Evolutionary conservation across 805 yeast genomes (phyloP), one percentile per base, ranked within the genome.

Genomic region (Pichia paraexigua): DNA sequence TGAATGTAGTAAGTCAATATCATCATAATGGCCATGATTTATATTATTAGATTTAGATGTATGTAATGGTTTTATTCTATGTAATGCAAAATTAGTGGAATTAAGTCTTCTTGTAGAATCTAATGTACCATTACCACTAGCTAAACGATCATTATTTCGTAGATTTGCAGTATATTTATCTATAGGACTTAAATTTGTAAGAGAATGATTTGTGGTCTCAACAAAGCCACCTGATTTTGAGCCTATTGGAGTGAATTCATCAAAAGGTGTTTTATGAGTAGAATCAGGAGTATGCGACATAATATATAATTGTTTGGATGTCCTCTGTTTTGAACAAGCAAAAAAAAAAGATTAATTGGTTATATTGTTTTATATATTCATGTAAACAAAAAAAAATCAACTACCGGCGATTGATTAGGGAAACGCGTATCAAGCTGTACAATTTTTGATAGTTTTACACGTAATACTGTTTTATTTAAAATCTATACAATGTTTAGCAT

Each of bases 181-280:
- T 6, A 44, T 28, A 15, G 53, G 53, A 28, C 49, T 50, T 24
- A 46, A 8, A 17, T 50, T 50, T 25, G 53, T 35, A 11, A 39
- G 15, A 27, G 53, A 30, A n/a, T 39, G 47, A 7, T 35, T 35
- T 22, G 41, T 27, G 11, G 28, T 43, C 25, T 37, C 43, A 18
- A 27, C 9, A 10, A n/a, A 20, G 7, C 44, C 45, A 18, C 43
- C 47, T 2, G 48, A 44, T 41, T 47, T 48, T 2, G 56, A 51
- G 2, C 58, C 58, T 11, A 55, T 51, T 5, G 58, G 58, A 7
- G 58, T 55, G 21, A 55, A 55, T 18, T 53, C 53, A n/a, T 35
- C 20, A 17, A n/a, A n/a, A n/a, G 39, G 20, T 17, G 12, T 35
- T 17, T 35, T 8, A 35, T 35, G 17, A 35, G 17, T 7, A 35